Evolutionary conservation across 1,284 basidiomycete genomes (phyloP), one percentile per base, ranked within the genome.

Genomic region (Cryptococcus jaspeensis): DNA sequence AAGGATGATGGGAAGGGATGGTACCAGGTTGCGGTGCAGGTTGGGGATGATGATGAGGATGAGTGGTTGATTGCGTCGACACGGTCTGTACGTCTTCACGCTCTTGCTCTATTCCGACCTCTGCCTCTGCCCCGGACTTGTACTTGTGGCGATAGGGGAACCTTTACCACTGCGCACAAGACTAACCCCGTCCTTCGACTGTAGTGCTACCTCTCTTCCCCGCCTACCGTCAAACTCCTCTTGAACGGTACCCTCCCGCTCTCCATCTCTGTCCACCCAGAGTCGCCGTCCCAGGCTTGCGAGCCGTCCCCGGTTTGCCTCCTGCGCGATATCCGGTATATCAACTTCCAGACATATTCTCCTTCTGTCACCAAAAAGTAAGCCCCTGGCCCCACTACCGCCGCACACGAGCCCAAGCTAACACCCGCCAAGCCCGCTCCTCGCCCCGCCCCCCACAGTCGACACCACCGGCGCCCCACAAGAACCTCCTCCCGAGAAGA

Each of bases 21-120:
- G 64, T 90, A 90, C 75, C 89, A 92, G 76, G 75, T 91, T 52
- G 87, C 88, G 48, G 76, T 92, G 62, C 81, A 85, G 66, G 81
- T 76, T 50, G 76, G 78, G 22, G 50, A 32, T 22, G 54, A 46
- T 15, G 52, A 49, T n/a, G 81, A 77, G n/a, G 81, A 80, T 39
- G 54, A 72, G 22, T 64, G 75, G 85, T 81, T 84, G 64, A 79
- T 86, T 49, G 86, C 87, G 1, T 85, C 87, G 38, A 86, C 88
- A 47, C 87, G 86, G 78, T 81, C 84, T 53, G 88, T 89, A 66
- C 67, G 87, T 64, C 42, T 32, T 39, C 36, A 22, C 50, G 52
- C 52, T 48, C 36, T 52, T 25, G 41, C 54, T 49, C 60, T 32
- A 12, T 42, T 32, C 28, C 4, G 5, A 4, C 28, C 28, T 32